phyloP scores from a whole-genome alignment of 345 rosid genomes.

The Linum lewisii region DNA sequence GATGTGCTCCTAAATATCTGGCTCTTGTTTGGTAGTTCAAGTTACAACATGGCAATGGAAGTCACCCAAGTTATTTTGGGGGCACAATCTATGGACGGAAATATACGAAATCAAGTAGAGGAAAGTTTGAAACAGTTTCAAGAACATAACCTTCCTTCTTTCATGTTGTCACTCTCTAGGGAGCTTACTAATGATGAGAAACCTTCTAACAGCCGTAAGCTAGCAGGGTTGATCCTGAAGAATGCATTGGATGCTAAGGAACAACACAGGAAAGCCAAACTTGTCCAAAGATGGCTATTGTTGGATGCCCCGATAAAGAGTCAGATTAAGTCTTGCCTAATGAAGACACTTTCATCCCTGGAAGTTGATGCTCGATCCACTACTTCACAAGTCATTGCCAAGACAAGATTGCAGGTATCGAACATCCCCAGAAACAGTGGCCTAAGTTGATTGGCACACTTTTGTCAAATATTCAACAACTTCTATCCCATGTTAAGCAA shows the following conservation, averaged over 20 bases:
- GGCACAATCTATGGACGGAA: constrained; percentile 76
- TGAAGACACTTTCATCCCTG: constrained; percentile 63
- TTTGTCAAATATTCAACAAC: constrained; percentile 71
- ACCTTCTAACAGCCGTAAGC: constrained; percentile 67
- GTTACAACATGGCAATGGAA: constrained; percentile 61
- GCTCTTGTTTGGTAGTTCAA: background rate
- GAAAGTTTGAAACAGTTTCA: constrained; percentile 59
- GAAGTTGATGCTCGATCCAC: constrained; percentile 74
- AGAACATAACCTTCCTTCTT: constrained; percentile 69
- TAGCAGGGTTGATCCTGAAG: constrained; percentile 91
- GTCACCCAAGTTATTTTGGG: constrained; percentile 69
- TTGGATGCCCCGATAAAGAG: constrained; percentile 52
- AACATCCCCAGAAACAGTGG: constrained; percentile 90
- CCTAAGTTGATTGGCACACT: constrained; percentile 63
- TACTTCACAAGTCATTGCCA: constrained; percentile 85
- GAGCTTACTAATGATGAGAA: constrained; percentile 79
- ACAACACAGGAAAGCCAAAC: constrained; percentile 47
- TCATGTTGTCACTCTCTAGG: constrained; percentile 56
- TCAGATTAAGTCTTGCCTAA: constrained; percentile 65
- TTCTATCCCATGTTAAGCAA: constrained; percentile 59
- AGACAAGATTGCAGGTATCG: constrained; percentile 80
- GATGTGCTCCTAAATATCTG: background rate
- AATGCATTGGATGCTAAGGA: constrained; percentile 90
- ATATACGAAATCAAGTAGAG: constrained; percentile 76
- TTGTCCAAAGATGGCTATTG: constrained; percentile 67